Conservation (phyloP, 495 filamentous ascomycete genomes). For the Bombardia bombarda region DNA sequence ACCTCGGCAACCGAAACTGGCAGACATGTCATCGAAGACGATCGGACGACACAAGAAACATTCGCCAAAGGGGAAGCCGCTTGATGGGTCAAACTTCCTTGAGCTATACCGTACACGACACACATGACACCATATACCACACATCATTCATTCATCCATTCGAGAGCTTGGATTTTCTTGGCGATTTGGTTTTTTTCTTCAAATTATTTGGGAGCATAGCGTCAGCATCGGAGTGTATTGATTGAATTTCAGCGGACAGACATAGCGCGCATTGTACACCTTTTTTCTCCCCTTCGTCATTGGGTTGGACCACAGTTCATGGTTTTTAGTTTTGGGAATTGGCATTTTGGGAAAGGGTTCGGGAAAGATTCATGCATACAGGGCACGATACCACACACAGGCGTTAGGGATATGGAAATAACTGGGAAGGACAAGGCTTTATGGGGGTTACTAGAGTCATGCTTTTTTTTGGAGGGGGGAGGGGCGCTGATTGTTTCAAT, state of each 20-base stretch:
- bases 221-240: conserved; percentile 8
- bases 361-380: conserved; percentile 17
- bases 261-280: conserved; percentile 14
- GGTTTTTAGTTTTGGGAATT: conserved; percentile 5
- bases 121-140: too few species aligned
- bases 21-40: conserved; percentile 24
- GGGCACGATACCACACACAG: conserved; percentile 26
- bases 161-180: too few species aligned
- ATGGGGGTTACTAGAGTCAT: not conserved
- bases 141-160: too few species aligned
- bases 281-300: conserved; percentile 4
- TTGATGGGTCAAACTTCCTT: not conserved
- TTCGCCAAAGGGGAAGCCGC: not conserved
- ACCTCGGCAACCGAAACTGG: conserved; percentile 11
- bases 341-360: not conserved
- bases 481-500: not conserved
- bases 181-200: too few species aligned
- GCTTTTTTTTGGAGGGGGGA: not conserved
- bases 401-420: conserved; percentile 17
- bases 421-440: conserved; percentile 10
- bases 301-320: not conserved
- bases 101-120: not conserved
- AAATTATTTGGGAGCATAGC: conserved; percentile 18
- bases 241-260: too few species aligned
- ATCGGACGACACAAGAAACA: not conserved